These are phyloP conservation scores for Fagopyrum homotropicum DNA, from an alignment of 148 eudicot genomes.

Conservation along the genomic window DNA sequence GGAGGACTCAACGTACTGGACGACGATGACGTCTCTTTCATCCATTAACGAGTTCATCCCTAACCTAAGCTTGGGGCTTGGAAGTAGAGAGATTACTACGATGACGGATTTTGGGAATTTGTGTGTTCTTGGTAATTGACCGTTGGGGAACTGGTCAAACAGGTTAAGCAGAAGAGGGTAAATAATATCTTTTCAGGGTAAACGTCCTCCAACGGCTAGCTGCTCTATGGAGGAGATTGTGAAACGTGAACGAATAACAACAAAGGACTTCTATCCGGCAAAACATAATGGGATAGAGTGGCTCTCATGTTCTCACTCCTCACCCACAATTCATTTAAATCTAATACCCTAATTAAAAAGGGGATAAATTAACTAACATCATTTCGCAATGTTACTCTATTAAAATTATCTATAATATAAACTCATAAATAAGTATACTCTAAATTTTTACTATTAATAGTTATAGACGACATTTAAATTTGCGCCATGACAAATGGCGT, in stretches of 20 bases:
- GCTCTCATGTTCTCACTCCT: too few species aligned
- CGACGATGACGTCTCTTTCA: conserved; percentile 31
- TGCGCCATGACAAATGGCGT: too few species aligned
- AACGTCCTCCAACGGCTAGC: neutral
- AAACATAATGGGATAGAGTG: too few species aligned
- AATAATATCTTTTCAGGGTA: too few species aligned
- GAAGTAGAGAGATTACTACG: neutral
- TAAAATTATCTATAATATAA: too few species aligned
- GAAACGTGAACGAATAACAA: neutral
- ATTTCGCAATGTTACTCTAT: too few species aligned
- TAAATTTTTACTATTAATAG: too few species aligned
- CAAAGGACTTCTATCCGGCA: neutral
- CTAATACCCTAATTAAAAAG: too few species aligned
- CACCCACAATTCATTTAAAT: too few species aligned
- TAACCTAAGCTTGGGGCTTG: neutral
- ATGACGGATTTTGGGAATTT: neutral
- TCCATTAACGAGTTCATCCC: conserved; percentile 2
- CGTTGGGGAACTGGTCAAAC: conserved; percentile 9
- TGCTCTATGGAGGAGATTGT: neutral
- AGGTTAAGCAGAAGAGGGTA: neutral
- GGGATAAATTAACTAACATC: too few species aligned
- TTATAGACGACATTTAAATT: too few species aligned
- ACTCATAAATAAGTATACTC: too few species aligned
- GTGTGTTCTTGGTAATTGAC: neutral
- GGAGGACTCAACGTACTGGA: conserved; percentile 42